Evolutionary conservation across 495 filamentous ascomycete species (phyloP), one percentile per base, ranked within the genome.

Genomic region (Penicillium taxi): DNA sequence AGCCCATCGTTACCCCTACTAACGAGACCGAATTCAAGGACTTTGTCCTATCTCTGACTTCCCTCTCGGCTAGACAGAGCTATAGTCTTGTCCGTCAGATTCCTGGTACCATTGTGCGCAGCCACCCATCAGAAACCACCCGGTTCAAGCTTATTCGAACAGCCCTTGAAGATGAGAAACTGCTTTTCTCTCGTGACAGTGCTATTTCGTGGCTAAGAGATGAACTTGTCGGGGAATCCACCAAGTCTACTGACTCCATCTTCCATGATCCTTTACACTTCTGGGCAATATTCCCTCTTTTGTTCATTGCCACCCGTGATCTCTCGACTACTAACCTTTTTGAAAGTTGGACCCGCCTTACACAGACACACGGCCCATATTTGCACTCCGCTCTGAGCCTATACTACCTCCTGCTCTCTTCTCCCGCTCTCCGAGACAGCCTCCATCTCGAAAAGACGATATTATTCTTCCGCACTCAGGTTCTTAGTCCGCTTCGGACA

Each of bases 131-230:
- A 1, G 73, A 82, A 27, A 56, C 74, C 1, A 70, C 76, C 19
- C 74, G 87, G 1, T 72, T 93, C 26, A 74, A 79, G 4, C 82
- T 94, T 39, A 81, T 96, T 8, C 72, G 77, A 27, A 80, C 85
- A 30, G 80, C 90, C 3, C 67, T 96, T 18, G 81, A 91, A 56
- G 76, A 12, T 9, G 15, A 94, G 43, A 84, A 81, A 46, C 40
- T 44, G 6, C 79, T 81, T 5, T 85, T 78, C 16, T 73, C 82
- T 2, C 71, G 91, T 28, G 87, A 82, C 9, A 80, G 77, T 36
- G 88, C 89, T 1, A 74, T 96, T 8, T 73, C 75, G 16, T 96
- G 93, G 84, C 63, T 96, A 3, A 89, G 88, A 53, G 79, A 88
- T 33, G 90, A 95, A 55, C 73, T 90, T 2, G 63, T 90, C 5